Evolutionary conservation across 1,284 basidiomycete species (phyloP).

Genomic region (Sporisorium scitamineum): DNA sequence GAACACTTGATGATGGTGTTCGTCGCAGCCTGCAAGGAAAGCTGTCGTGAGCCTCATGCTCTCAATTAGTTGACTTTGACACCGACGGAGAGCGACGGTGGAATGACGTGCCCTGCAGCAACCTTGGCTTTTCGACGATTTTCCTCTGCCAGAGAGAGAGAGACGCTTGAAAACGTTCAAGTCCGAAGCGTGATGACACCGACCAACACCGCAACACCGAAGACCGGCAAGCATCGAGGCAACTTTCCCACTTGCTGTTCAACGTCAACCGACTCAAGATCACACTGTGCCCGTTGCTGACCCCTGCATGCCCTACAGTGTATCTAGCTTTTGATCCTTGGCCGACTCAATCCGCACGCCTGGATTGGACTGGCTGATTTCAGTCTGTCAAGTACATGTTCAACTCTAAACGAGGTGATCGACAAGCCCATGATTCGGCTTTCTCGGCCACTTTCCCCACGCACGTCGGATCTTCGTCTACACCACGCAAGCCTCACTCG

Average conservation of each 20-base stretch:
- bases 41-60: neutral
- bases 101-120: neutral
- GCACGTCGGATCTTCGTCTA: too few species aligned
- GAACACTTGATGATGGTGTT: neutral
- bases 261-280: neutral
- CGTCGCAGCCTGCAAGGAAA: neutral
- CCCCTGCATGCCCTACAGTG: too few species aligned
- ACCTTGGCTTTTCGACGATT: neutral
- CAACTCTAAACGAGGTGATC: neutral
- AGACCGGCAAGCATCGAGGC: slow-evolving; percentile 36
- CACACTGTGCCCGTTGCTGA: too few species aligned
- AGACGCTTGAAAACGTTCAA: neutral
- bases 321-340: too few species aligned
- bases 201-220: slow-evolving; percentile 38
- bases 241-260: neutral
- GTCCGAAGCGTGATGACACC: neutral
- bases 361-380: too few species aligned
- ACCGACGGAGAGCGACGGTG: neutral
- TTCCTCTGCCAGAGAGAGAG: neutral
- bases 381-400: too few species aligned
- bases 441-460: slow-evolving; percentile 7
- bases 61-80: too few species aligned
- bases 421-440: slow-evolving; percentile 5
- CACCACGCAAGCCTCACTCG: neutral
- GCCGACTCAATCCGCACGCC: neutral